Evolutionary conservation across 2,329 filamentous ascomycete species (phyloP), one percentile per base, ranked within the genome.

Genomic region (Ceratocystis variospora): DNA sequence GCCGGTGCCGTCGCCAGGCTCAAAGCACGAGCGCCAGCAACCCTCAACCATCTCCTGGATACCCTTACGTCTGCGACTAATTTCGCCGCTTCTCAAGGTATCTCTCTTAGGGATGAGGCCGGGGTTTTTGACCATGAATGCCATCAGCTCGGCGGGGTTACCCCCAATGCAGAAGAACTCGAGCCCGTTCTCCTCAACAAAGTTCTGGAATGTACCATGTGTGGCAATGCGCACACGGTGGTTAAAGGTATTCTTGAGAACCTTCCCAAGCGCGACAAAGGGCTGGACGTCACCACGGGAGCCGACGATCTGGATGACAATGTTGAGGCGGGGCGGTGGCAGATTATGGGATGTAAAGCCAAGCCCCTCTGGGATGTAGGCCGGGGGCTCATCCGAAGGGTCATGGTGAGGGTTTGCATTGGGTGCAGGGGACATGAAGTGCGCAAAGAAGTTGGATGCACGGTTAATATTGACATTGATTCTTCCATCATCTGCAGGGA

Each of bases 71-170:
- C 89, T 80, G 74, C 86, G 87, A 53, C 83, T 86, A 62, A 96
- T 83, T 72, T 94, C 90, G 6, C 90, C 90, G 69, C 82, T 88
- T 68, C 85, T 86, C 62, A 95, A 75, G 0, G 88, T 86, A 62
- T 92, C 87, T 67, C 93, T 83, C 0, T 87, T 87, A 1, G 90
- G 90, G 86, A 95, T 90, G 41, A 96, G 78, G 0, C 90, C 89
- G 0, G 90, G 89, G 70, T 94, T 88, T 75, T 92, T 92, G 59
- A 94, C 90, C 90, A 95, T 95, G 71, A 93, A 95, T 2, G 90
- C 89, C 88, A 90, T 91, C 55, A 90, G 78, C 71, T 88, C 83
- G 1, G 85, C 81, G 1, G 88, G 88, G 72, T 91, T 87, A 2
- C 87, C 88, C n/a, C 87, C 87, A 63, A 90, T 88, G 68, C 77